Conservation (phyloP, 768 basidiomycete species). For the Suillus occidentalis region DNA sequence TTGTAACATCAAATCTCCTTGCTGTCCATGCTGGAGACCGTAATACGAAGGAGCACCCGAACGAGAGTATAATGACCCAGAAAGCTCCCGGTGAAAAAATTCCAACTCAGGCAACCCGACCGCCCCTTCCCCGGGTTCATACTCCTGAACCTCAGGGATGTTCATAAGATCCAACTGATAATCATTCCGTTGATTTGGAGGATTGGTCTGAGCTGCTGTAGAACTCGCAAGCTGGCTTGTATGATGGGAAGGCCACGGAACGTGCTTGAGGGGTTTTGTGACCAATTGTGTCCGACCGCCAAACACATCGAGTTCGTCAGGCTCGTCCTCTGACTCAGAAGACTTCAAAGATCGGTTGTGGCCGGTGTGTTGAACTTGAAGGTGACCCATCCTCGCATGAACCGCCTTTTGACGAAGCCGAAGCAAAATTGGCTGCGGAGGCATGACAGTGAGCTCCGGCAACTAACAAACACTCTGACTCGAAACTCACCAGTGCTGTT, state of each 20-base stretch:
- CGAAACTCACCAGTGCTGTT: constrained; percentile 43
- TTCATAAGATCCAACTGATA: constrained; percentile 4
- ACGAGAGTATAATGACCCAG: constrained; percentile 12
- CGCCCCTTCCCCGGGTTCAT: background rate
- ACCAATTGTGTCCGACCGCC: constrained; percentile 35
- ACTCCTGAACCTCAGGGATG: background rate
- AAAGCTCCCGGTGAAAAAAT: constrained; percentile 38
- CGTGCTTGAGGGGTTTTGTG: constrained; percentile 3
- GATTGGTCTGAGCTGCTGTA: background rate
- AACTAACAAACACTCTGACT: background rate
- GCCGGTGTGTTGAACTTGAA: constrained; percentile 8
- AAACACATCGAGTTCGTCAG: constrained; percentile 34
- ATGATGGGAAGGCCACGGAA: background rate
- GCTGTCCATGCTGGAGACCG: constrained; percentile 9
- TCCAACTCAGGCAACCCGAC: constrained; percentile 31
- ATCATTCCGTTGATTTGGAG: constrained; percentile 4
- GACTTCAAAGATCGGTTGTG: constrained; percentile 18
- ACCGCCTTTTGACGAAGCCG: constrained; percentile 44
- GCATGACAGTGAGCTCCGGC: background rate
- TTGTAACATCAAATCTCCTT: constrained; percentile 31
- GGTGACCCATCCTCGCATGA: constrained; percentile 26
- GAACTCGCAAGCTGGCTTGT: background rate
- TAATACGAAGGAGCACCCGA: background rate
- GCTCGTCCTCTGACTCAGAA: background rate
- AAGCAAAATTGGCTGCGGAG: constrained; percentile 44